Conservation (phyloP, 2,329 filamentous ascomycete genomes). For the Pseudogymnoascus sp. region DNA sequence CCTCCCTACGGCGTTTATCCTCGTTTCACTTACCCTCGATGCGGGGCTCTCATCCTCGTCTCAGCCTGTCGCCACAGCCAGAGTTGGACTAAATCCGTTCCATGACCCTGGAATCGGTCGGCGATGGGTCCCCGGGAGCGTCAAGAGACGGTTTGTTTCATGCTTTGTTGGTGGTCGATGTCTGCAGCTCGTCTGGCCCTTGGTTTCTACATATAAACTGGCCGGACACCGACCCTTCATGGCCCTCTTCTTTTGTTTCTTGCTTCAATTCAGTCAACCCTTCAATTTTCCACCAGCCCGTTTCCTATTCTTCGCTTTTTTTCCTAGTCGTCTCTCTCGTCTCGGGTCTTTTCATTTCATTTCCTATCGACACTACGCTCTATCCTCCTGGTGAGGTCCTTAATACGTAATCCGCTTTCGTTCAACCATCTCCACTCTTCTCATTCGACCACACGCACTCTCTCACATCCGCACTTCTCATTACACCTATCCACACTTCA, state of each 20-base stretch:
- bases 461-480: conserved; percentile 5
- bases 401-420: conserved; percentile 23
- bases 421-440: conserved; percentile 12
- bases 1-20: conserved; percentile 9
- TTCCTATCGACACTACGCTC: conserved; percentile 18
- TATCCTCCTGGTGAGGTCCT: conserved; percentile 26
- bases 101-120: conserved; percentile 11
- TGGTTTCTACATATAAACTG: conserved; percentile 24
- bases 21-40: conserved; percentile 6
- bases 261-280: conserved; percentile 21
- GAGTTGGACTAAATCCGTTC: conserved; percentile 8
- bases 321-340: conserved; percentile 15
- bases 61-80: conserved; percentile 6
- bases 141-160: conserved; percentile 7
- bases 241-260: conserved; percentile 19
- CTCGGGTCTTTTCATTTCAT: conserved; percentile 11
- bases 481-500: conserved; percentile 12
- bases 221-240: conserved; percentile 22
- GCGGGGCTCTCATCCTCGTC: background rate
- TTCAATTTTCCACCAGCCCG: conserved; percentile 23
- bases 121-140: background rate
- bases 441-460: conserved; percentile 13
- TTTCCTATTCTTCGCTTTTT: conserved; percentile 21
- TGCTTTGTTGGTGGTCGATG: conserved; percentile 2
- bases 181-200: conserved; percentile 8